phyloP scores from a whole-genome alignment of 148 eudicot genomes.

The Spergularia bocconei region DNA sequence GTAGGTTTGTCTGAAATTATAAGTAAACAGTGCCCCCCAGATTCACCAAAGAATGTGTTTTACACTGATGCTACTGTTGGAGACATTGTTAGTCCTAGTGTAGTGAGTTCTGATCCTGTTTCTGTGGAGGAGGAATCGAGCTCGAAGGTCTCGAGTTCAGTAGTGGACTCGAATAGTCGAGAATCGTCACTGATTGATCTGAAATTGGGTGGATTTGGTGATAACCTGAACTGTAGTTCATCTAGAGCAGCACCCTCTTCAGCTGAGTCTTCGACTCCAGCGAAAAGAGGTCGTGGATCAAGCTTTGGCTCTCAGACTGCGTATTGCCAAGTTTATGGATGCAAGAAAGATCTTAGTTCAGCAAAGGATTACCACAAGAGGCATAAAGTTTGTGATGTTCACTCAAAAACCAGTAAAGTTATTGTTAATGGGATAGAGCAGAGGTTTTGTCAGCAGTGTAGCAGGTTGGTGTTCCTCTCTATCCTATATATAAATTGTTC shows the following conservation, averaged over 20 bases:
- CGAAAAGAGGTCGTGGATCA: slow-evolving; percentile 39
- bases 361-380: slow-evolving; percentile 75
- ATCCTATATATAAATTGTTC: neutral
- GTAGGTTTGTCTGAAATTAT: slow-evolving; percentile 37
- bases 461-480: slow-evolving; percentile 63
- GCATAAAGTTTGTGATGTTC: slow-evolving; percentile 91
- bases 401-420: slow-evolving; percentile 73
- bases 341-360: slow-evolving; percentile 66
- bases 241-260: slow-evolving; percentile 32
- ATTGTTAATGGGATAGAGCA: slow-evolving; percentile 80
- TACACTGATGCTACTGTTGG: slow-evolving; percentile 21
- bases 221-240: slow-evolving; percentile 24
- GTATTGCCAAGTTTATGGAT: slow-evolving; percentile 75
- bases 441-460: slow-evolving; percentile 98
- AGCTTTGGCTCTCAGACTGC: slow-evolving; percentile 38
- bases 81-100: slow-evolving; percentile 21
- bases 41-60: slow-evolving; percentile 25
- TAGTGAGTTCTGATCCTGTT: slow-evolving; percentile 29
- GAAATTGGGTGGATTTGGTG: slow-evolving; percentile 55
- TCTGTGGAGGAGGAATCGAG: slow-evolving; percentile 40
- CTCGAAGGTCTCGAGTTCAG: slow-evolving; percentile 37
- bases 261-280: slow-evolving; percentile 36
- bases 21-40: slow-evolving; percentile 27
- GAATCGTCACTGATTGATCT: slow-evolving; percentile 48
- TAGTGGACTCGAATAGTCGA: slow-evolving; percentile 40